These are phyloP conservation scores for Mycena galopus DNA, from an alignment of 768 basidiomycete species.

Conservation along the genomic window DNA sequence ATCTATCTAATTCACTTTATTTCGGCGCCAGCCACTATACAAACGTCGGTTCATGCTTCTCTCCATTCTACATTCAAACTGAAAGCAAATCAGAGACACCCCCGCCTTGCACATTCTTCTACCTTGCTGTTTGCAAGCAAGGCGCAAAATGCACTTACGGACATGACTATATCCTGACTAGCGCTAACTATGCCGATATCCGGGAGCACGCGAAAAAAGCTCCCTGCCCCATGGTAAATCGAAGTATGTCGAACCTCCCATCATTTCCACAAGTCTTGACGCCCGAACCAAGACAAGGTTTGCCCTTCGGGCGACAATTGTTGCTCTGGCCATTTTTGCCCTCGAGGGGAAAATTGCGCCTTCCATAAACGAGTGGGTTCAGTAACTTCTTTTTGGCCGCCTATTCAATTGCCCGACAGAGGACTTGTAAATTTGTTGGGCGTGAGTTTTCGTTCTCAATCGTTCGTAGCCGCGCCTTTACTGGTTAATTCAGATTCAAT, in stretches of 20 bases:
- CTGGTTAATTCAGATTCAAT: neutral
- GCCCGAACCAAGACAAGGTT: slow-evolving; percentile 32
- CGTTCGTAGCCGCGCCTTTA: neutral
- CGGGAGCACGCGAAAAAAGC: slow-evolving; percentile 55
- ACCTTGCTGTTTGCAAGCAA: slow-evolving; percentile 51
- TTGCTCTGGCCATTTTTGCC: slow-evolving; percentile 53
- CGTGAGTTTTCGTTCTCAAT: slow-evolving; percentile 3
- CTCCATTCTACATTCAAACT: neutral
- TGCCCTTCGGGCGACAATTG: slow-evolving; percentile 46
- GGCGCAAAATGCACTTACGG: slow-evolving; percentile 49
- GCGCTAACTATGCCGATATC: slow-evolving; percentile 49
- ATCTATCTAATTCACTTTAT: neutral
- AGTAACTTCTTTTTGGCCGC: slow-evolving; percentile 42
- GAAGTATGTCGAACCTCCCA: slow-evolving; percentile 42
- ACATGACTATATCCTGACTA: slow-evolving; percentile 55
- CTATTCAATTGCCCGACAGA: slow-evolving; percentile 4
- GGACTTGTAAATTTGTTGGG: slow-evolving; percentile 28
- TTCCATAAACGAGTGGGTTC: slow-evolving; percentile 50
- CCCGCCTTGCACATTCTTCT: slow-evolving; percentile 60
- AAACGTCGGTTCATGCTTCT: slow-evolving; percentile 5
- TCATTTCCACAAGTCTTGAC: slow-evolving; percentile 29
- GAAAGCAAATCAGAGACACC: slow-evolving; percentile 42
- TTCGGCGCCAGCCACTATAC: slow-evolving; percentile 34
- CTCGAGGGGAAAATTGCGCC: slow-evolving; percentile 49
- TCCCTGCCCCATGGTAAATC: slow-evolving; percentile 54